These are phyloP conservation scores for Pseudomicrostroma phylloplanum DNA, from an alignment of 1,284 basidiomycete species.

Conservation along the genomic window DNA sequence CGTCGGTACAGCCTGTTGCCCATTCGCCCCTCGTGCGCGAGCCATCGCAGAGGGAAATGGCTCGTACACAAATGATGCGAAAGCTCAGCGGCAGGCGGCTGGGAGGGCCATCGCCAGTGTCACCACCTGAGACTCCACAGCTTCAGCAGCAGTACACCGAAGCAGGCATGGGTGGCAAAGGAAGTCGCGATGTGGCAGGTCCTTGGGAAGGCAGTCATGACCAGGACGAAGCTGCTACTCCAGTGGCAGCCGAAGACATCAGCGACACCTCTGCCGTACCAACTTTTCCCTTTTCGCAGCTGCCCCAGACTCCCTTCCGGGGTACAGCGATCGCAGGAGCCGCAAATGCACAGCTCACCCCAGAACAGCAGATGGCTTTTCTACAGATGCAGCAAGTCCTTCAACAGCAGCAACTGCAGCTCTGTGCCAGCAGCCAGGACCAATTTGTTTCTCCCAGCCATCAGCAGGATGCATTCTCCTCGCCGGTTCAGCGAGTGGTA, in stretches of 20 bases:
- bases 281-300: too few relatives aligned
- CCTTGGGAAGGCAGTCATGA: background rate
- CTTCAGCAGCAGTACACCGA: background rate
- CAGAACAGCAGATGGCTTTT: constrained; percentile 4
- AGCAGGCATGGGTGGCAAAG: background rate
- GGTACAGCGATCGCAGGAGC: too few relatives aligned
- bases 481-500: too few relatives aligned
- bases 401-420: constrained; percentile 3
- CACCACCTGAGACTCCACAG: background rate
- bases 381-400: constrained; percentile 6
- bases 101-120: constrained; percentile 3
- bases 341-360: background rate
- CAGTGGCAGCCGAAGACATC: too few relatives aligned
- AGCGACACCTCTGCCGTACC: too few relatives aligned
- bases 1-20: too few relatives aligned
- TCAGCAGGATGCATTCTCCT: too few relatives aligned
- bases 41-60: constrained; percentile 32
- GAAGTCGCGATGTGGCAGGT: background rate
- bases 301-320: too few relatives aligned
- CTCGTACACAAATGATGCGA: constrained; percentile 36
- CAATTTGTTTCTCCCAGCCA: too few relatives aligned
- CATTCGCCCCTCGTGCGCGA: constrained; percentile 3
- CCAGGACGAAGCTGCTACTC: background rate
- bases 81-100: constrained; percentile 33
- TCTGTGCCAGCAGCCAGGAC: background rate